Conservation (phyloP, 495 filamentous ascomycete genomes). For the Bacidia gigantensis region DNA sequence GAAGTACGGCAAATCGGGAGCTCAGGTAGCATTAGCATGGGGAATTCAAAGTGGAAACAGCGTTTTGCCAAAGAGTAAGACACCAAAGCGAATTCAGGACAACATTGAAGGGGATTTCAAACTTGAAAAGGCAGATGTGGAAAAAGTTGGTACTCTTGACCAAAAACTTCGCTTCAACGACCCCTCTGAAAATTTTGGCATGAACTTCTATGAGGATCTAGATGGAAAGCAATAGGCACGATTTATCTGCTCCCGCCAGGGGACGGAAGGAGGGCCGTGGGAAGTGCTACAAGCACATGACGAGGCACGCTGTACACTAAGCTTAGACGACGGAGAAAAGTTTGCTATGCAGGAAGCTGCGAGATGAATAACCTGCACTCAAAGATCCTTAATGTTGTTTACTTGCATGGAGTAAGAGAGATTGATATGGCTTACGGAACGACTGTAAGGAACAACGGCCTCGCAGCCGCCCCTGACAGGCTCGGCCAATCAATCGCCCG, state of each 20-base stretch:
- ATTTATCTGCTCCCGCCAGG: neutral
- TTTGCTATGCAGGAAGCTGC: no score
- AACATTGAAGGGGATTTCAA: conserved; percentile 50
- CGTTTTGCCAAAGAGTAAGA: conserved; percentile 56
- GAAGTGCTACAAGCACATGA: no score
- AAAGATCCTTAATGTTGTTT: no score
- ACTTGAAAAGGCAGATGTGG: conserved; percentile 34
- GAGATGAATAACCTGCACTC: no score
- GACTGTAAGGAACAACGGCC: no score
- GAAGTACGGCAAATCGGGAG: conserved; percentile 46
- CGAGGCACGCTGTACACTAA: no score
- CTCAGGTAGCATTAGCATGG: conserved; percentile 53
- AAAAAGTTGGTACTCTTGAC: conserved; percentile 36
- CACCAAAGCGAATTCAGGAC: conserved; percentile 35
- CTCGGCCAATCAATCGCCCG: no score
- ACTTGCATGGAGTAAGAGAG: no score
- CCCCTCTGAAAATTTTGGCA: conserved; percentile 51
- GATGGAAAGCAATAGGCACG: conserved; percentile 38
- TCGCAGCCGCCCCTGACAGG: no score
- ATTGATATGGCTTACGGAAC: no score
- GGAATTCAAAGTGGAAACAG: conserved; percentile 48
- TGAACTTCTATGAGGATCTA: conserved; percentile 45
- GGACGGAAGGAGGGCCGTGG: no score
- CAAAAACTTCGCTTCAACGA: conserved; percentile 43
- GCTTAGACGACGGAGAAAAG: no score